Evolutionary conservation across 768 basidiomycete species (phyloP).

Genomic region (Amanita exitialis): DNA sequence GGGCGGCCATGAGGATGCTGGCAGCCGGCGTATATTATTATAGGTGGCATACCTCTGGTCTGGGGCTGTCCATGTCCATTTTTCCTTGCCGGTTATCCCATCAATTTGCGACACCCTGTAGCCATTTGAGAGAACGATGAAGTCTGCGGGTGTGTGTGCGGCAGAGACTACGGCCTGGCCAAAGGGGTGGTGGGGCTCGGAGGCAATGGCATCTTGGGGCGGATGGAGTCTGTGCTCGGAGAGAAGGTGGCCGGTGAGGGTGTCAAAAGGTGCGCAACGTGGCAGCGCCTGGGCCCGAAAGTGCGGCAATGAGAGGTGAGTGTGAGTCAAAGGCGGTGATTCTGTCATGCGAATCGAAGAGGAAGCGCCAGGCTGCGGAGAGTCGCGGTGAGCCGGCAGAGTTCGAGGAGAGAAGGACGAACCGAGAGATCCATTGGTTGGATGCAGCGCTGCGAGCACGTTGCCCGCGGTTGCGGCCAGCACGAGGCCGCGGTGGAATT

Average conservation of each 20-base stretch:
- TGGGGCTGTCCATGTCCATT: slow-evolving; percentile 67
- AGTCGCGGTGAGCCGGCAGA: background rate
- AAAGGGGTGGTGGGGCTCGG: slow-evolving; percentile 43
- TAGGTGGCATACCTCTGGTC: slow-evolving; percentile 50
- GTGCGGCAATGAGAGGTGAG: slow-evolving; percentile 38
- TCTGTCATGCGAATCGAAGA: slow-evolving; percentile 60
- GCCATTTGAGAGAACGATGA: slow-evolving; percentile 54
- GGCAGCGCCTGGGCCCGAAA: slow-evolving; percentile 70
- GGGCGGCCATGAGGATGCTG: background rate
- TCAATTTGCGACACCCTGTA: slow-evolving; percentile 44
- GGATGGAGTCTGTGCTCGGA: slow-evolving; percentile 57
- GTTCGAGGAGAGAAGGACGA: slow-evolving; percentile 14
- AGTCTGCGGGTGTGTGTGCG: slow-evolving; percentile 8
- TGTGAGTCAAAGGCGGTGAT: slow-evolving; percentile 57
- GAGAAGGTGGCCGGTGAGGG: slow-evolving; percentile 49
- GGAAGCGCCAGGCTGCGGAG: slow-evolving; percentile 66
- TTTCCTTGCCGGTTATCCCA: slow-evolving; percentile 35
- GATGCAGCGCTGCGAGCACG: slow-evolving; percentile 66
- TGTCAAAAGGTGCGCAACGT: slow-evolving; percentile 62
- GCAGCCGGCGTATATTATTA: slow-evolving; percentile 4
- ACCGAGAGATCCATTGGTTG: slow-evolving; percentile 66
- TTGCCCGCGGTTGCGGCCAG: slow-evolving; percentile 64
- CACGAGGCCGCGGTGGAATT: slow-evolving; percentile 49
- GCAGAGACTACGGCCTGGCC: slow-evolving; percentile 42
- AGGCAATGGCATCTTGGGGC: too few relatives aligned